Conservation (phyloP, 2,329 filamentous ascomycete species). For the Epichloe coenophiala region DNA sequence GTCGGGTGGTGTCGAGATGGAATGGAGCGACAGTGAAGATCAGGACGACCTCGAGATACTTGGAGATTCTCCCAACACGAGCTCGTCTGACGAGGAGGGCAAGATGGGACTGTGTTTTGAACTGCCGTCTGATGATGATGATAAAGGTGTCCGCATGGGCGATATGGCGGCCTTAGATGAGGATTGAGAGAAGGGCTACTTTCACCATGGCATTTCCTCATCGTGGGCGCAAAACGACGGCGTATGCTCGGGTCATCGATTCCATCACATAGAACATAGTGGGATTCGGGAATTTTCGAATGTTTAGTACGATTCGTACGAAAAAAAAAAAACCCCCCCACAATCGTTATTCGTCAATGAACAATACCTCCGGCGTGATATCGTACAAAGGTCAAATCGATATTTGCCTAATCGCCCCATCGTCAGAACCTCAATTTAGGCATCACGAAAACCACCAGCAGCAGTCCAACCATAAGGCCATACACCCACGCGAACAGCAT, state of each 20-base stretch:
- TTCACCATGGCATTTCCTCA: neutral
- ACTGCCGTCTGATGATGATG: neutral
- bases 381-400: neutral
- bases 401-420: neutral
- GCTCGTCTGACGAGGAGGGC: neutral
- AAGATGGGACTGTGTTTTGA: neutral
- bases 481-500: slow-evolving; percentile 76
- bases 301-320: neutral
- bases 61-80: neutral
- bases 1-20: neutral
- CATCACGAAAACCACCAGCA: slow-evolving; percentile 71
- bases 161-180: neutral
- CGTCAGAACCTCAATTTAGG: slow-evolving; percentile 75
- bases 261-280: neutral
- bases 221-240: neutral
- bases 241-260: neutral
- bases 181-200: neutral
- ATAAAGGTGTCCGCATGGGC: neutral
- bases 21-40: neutral
- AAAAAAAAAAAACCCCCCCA: too few relatives aligned
- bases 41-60: neutral
- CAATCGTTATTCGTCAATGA: neutral
- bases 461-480: slow-evolving; percentile 62
- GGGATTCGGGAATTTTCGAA: too few relatives aligned
- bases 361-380: neutral